Evolutionary conservation across 768 basidiomycete genomes (phyloP), one percentile per base, ranked within the genome.

Genomic region (Mycena vulgaris): DNA sequence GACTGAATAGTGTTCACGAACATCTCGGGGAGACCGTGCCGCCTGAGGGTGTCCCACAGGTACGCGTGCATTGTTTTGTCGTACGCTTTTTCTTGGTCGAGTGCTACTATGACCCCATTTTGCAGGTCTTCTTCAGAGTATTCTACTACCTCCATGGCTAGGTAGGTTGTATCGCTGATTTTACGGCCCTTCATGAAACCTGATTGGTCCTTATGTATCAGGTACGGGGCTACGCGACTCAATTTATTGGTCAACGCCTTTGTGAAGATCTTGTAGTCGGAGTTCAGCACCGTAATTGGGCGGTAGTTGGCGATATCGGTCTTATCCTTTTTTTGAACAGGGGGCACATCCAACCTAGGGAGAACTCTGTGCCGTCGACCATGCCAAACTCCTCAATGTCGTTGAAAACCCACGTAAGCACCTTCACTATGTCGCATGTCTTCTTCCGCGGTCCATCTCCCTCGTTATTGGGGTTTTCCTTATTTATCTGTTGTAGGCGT

Each of bases 1-100:
- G 1, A 75, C 72, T 2, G 48, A 21, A 79, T 71, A 1, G 65
- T 73, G 5, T 66, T 68, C 3, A 76, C 74, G 55, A 75, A 71
- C 21, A 17, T 16, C 0, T 10, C 16, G 0, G 72, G 74, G 13
- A 75, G 28, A 19, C 37, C 19, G 35, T 53, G 61, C 1, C 33
- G 8, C 8, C 56, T 19, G 0, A 75, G 66, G 0, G 60, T 56
- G 4, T 45, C 9, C 35, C 66, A 56, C 0, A 78, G 56, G 69
- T 5, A 0, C 21, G 33, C 33, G 13, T 35, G 33, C 7, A 13
- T 35, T 35, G 33, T 35, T 35, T 35, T 35, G 13, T 35, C n/a
- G n/a, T n/a, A n/a, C n/a, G n/a, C n/a, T n/a, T n/a, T n/a, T n/a
- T n/a, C n/a, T n/a, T n/a, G n/a, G n/a, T n/a, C n/a, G n/a, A n/a